Base-by-base conservation (phyloP, 2,329 filamentous ascomycete species). In the Tolypocladium album region DNA sequence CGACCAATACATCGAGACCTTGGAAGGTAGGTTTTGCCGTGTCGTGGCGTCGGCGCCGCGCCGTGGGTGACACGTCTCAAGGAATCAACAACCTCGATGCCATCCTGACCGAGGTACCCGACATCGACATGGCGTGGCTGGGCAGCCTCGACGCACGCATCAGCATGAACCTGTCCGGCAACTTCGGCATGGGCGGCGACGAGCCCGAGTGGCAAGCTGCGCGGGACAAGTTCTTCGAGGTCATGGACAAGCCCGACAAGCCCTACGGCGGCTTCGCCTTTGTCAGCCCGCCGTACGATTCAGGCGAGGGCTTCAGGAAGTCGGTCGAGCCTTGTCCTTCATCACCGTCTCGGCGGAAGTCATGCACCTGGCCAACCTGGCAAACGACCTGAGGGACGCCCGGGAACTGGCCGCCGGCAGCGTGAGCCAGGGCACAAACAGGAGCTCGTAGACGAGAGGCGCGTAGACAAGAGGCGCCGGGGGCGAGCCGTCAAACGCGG, bases 41-140 rank as follows among this genome's bases (percentile, higher is more conserved):
- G 20, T 52, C 20, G 50, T 39, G 9, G 40, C 47, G 27, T 34
- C 27, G 27, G 13, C 13, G 47, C 9, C 47, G 47, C 47, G 47
- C 47, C 20, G 5, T 20, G 9, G 47, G 24, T 52, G 9, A 52
- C 24, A 4, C 27, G 8, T 15, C n/a, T 15, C 24, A 9, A 67
- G 78, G 71, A 52, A 69, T 79, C 60, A 66, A 76, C 58, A 79
- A 80, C 65, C 75, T 80, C n/a, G 78, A 80, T 62, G 76, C 70
- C 45, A 79, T 80, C 59, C 71, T 81, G 38, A 78, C 76, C 17
- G 75, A 73, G 60, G 71, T 72, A 34, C 75, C 75, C 1, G 74
- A 79, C 47, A 77, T 80, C 38, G 78, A 80, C 64, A 66, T 74
- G 22, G 76, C 79, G 20, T 80, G 78, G 77, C 71, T 80, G 1